These are phyloP conservation scores for Phytophthora tentaculata DNA, from an alignment of 352 stramenopile genomes.

Conservation along the genomic window DNA sequence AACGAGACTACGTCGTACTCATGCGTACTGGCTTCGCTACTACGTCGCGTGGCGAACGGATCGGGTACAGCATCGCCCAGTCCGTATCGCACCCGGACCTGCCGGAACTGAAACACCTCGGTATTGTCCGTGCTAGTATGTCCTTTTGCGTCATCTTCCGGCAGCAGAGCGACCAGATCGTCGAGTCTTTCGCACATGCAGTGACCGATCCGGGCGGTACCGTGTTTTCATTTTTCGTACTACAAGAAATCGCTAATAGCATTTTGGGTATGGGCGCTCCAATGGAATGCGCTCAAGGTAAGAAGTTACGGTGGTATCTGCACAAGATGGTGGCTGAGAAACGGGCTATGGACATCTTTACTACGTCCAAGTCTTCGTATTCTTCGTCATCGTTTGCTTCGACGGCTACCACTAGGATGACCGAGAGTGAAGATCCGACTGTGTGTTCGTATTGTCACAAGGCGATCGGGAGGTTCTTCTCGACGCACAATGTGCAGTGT, in stretches of 20 bases:
- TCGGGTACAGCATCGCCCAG: constrained; percentile 52
- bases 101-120: constrained; percentile 40
- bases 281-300: constrained; percentile 50
- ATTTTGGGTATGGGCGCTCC: constrained; percentile 39
- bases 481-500: constrained; percentile 24
- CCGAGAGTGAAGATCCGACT: constrained; percentile 9
- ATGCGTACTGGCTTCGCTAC: constrained; percentile 36
- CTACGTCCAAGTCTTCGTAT: constrained; percentile 32
- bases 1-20: constrained; percentile 53
- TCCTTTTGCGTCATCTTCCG: constrained; percentile 54
- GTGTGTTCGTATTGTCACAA: constrained; percentile 22
- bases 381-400: constrained; percentile 12
- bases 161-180: constrained; percentile 38
- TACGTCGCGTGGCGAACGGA: constrained; percentile 48
- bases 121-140: constrained; percentile 47
- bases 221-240: constrained; percentile 46
- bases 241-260: constrained; percentile 36
- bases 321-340: constrained; percentile 29
- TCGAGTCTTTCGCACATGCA: constrained; percentile 53
- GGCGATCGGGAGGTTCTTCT: constrained; percentile 28
- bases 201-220: constrained; percentile 47
- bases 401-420: constrained; percentile 3
- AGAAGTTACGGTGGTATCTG: constrained; percentile 63
- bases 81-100: constrained; percentile 55
- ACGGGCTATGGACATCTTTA: constrained; percentile 3